Evolutionary conservation across 2,329 filamentous ascomycete species (phyloP).

Genomic region (Trichoderma harzianum): DNA sequence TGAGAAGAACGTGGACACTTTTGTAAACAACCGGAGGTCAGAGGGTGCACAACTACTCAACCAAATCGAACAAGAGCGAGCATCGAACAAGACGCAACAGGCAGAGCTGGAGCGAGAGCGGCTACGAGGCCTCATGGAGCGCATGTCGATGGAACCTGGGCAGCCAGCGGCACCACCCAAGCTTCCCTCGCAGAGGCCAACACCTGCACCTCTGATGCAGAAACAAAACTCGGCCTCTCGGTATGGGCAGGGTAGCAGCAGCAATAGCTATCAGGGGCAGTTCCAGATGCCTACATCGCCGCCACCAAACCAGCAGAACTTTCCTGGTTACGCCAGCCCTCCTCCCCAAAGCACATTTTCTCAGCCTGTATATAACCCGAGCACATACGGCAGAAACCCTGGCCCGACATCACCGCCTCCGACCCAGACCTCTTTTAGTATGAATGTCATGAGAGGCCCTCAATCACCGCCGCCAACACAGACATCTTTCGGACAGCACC

Average conservation of each 20-base stretch:
- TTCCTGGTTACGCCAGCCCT: conserved; percentile 40
- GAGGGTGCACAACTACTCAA: conserved; percentile 87
- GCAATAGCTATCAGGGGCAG: conserved; percentile 51
- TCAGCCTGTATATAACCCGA: conserved; percentile 56
- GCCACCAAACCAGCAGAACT: conserved; percentile 48
- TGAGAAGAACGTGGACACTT: conserved; percentile 93
- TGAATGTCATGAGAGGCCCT: conserved; percentile 38
- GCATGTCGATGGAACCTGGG: conserved; percentile 79
- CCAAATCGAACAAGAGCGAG: conserved; percentile 79
- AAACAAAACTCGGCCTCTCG: conserved; percentile 43
- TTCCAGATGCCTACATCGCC: conserved; percentile 58
- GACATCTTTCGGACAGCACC: conserved; percentile 39
- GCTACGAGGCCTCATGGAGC: conserved; percentile 86
- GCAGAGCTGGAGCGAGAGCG: conserved; percentile 87
- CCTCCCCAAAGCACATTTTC: conserved; percentile 44
- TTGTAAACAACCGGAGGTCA: conserved; percentile 88
- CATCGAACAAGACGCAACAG: conserved; percentile 53
- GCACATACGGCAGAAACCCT: conserved; percentile 55
- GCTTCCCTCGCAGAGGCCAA: conserved; percentile 24
- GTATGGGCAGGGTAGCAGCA: conserved; percentile 43
- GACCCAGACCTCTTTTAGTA: conserved; percentile 52
- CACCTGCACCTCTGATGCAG: conserved; percentile 45
- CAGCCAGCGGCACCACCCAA: conserved; percentile 26
- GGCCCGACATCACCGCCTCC: conserved; percentile 61
- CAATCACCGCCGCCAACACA: conserved; percentile 60